Evolutionary conservation across 139 green algal genomes (phyloP).

Genomic region (Ettlia oleoabundans): DNA sequence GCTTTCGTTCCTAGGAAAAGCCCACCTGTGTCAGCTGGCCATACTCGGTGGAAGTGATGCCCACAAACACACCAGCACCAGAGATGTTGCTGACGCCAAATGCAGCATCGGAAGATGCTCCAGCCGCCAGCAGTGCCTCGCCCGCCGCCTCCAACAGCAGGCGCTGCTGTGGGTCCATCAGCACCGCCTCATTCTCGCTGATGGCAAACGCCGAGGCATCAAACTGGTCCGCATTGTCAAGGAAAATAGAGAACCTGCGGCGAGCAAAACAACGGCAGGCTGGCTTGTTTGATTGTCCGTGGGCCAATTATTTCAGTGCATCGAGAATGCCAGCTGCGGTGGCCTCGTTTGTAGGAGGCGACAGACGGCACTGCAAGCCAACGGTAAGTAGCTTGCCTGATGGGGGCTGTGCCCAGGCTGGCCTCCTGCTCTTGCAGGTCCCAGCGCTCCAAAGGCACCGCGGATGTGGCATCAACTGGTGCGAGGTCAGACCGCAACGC

Average conservation of each 20-base stretch:
- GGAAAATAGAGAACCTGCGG: constrained; percentile 40
- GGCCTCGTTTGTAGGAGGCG: no score
- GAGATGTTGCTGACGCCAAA: not conserved
- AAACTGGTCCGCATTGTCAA: constrained; percentile 72
- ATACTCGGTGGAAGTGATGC: constrained; percentile 55
- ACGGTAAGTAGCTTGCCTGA: no score
- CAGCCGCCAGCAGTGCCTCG: constrained; percentile 40
- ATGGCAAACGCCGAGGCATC: constrained; percentile 78
- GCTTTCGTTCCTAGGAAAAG: not conserved
- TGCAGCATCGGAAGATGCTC: no score
- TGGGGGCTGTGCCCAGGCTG: constrained; percentile 20
- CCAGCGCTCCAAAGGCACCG: constrained; percentile 48
- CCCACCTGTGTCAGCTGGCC: constrained; percentile 35
- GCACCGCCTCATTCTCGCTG: constrained; percentile 65
- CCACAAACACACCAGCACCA: constrained; percentile 72
- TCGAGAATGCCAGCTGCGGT: no score
- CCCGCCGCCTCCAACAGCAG: constrained; percentile 73
- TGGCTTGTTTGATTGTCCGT: no score
- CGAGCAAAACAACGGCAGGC: no score
- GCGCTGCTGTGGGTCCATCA: constrained; percentile 91
- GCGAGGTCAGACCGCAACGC: constrained; percentile 24
- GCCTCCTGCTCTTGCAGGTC: constrained; percentile 36
- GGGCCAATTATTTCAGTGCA: no score
- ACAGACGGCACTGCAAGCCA: no score
- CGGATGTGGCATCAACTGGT: constrained; percentile 31